phyloP scores from a whole-genome alignment of 2,329 filamentous ascomycete species.

The Colletotrichum endophyticum region DNA sequence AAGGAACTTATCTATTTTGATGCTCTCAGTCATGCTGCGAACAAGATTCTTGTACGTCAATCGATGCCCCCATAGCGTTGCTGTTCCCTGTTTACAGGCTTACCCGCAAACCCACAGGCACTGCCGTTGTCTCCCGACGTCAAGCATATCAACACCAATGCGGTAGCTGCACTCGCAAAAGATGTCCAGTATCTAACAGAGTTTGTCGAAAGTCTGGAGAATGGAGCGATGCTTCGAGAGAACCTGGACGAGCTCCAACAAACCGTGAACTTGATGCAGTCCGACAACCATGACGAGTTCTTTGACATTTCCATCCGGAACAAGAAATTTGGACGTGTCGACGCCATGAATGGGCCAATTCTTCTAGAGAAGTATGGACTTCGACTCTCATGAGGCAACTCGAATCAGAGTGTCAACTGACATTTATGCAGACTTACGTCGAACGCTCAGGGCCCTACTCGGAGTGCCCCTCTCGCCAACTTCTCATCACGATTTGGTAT shows the following conservation, averaged over 20 bases:
- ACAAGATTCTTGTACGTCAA: constrained; percentile 74
- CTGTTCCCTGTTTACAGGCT: background rate
- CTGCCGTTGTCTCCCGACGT: constrained; percentile 81
- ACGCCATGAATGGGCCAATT: constrained; percentile 86
- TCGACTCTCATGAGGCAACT: background rate
- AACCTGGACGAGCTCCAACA: constrained; percentile 94
- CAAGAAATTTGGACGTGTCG: constrained; percentile 92
- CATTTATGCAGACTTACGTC: constrained; percentile 62
- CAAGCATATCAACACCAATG: constrained; percentile 85
- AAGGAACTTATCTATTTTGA: constrained; percentile 99
- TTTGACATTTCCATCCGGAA: constrained; percentile 90
- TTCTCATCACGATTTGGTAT: constrained; percentile 80
- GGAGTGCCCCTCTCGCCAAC: constrained; percentile 69
- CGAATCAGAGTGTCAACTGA: constrained; percentile 25
- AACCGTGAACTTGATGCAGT: constrained; percentile 86
- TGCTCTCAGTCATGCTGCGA: constrained; percentile 87
- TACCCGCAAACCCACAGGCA: constrained; percentile 47
- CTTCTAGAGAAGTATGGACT: constrained; percentile 83
- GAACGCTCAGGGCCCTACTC: constrained; percentile 62
- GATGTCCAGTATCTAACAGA: constrained; percentile 84
- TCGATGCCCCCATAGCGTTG: background rate
- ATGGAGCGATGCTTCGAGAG: constrained; percentile 82
- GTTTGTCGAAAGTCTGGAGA: constrained; percentile 87
- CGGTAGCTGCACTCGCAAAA: constrained; percentile 78
- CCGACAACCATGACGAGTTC: constrained; percentile 93